Evolutionary conservation across 257 asterid species (phyloP).

Genomic region (Linaria vulgaris): DNA sequence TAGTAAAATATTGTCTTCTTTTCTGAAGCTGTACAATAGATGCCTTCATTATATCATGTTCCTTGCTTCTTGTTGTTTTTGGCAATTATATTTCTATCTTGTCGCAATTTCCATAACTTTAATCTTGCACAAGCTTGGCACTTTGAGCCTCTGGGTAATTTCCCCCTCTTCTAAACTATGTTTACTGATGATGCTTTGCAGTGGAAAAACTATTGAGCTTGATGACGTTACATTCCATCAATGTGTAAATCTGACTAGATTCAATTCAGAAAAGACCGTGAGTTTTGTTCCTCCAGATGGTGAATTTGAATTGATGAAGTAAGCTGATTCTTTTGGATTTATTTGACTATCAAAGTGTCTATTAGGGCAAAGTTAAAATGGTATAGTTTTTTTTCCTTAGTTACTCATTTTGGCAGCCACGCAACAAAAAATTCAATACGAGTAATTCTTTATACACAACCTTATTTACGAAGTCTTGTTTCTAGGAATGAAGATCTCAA

Average conservation of each 20-base stretch:
- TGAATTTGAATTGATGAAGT: constrained; percentile 99
- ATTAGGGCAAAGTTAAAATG: constrained; percentile 3
- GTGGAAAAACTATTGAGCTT: constrained; percentile 98
- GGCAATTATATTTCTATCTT: too few relatives aligned
- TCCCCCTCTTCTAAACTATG: constrained; percentile 16
- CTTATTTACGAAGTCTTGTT: constrained; percentile 23
- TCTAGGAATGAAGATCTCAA: constrained; percentile 12
- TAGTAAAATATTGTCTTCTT: background rate
- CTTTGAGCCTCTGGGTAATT: constrained; percentile 11
- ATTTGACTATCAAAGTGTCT: constrained; percentile 5
- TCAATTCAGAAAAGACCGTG: constrained; percentile 96
- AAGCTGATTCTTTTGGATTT: constrained; percentile 39
- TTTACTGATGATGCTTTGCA: constrained; percentile 41
- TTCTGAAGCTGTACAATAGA: constrained; percentile 3
- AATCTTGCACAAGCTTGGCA: constrained; percentile 18
- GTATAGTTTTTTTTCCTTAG: constrained; percentile 5
- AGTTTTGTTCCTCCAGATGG: constrained; percentile 99
- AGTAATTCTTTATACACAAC: constrained; percentile 12
- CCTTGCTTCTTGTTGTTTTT: constrained; percentile 17
- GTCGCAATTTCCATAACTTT: constrained; percentile 21
- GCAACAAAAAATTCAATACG: background rate
- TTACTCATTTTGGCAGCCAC: constrained; percentile 12
- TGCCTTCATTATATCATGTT: background rate
- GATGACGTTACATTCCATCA: constrained; percentile 99
- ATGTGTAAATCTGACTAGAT: constrained; percentile 97